Evolutionary conservation across 2,329 filamentous ascomycete species (phyloP), one percentile per base, ranked within the genome.

Genomic region (Daldinia eschscholtzii): DNA sequence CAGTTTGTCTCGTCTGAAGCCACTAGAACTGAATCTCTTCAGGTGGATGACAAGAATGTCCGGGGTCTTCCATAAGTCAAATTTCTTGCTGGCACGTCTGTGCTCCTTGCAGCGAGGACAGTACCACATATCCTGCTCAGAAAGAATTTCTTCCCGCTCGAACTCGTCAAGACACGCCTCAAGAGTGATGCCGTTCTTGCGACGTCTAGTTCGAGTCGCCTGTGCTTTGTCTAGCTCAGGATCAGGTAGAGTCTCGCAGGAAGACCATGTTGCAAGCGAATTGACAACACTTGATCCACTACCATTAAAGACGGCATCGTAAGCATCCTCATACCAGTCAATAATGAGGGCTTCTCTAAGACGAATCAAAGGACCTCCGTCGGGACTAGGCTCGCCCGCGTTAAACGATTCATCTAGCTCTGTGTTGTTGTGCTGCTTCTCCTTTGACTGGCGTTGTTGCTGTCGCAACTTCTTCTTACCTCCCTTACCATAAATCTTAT

Each of bases 91-190:
- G 20, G 96, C 96, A 67, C 93, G 91, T 15, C 93, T 90, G 76
- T 97, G 92, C 75, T 97, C 93, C 79, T 98, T 98, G 86, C 96
- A 99, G 33, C 93, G 89, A 64, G 93, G 95, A 77, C 96, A 99
- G 79, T 97, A 98, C 96, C 96, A 99, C 67, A 93, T 95, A 78
- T 99, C 97, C 77, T 97, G 92, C 79, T 98, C 93, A 0, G 95
- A 98, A 4, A 99, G 84, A 13, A 97, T 90, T 80, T 99, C 96
- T 67, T 94, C 92, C 78, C 95, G 95, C 77, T 96, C 93, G 73
- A 97, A 98, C 80, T 98, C 96, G 66, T 94, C 92, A 61, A 99
- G 87, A 77, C 96, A 99, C 74, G 98, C 94, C 23, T 96, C 92
- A 4, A 99, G 85, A 0, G 90, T 91, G 72, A 98, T 91, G 30